A percentile compares a stretch with the other conserved stretches of the same genome.
Conservation (phyloP, 2,329 filamentous ascomycete species). For the Curvularia lunata region DNA sequence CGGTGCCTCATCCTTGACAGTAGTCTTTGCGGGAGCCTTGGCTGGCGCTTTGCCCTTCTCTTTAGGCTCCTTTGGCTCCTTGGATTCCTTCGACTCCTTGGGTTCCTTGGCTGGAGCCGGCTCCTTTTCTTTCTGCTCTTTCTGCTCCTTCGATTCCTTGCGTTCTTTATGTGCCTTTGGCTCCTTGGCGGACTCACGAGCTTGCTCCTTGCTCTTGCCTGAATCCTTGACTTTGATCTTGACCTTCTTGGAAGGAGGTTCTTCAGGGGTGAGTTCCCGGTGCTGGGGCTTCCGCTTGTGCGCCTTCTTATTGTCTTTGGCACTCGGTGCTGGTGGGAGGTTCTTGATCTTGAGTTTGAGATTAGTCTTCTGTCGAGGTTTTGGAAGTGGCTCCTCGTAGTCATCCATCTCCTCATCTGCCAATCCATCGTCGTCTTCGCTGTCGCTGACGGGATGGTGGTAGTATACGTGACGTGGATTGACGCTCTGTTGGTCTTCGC, state of each 20-base stretch:
- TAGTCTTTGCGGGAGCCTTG: slow-evolving; percentile 34
- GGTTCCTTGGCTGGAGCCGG: slow-evolving; percentile 19
- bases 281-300: slow-evolving; percentile 37
- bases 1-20: slow-evolving; percentile 37
- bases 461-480: slow-evolving; percentile 46
- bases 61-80: slow-evolving; percentile 27
- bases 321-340: slow-evolving; percentile 19
- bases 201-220: slow-evolving; percentile 16
- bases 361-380: slow-evolving; percentile 35
- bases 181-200: slow-evolving; percentile 23
- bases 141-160: slow-evolving; percentile 23
- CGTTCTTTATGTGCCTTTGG: slow-evolving; percentile 13
- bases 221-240: slow-evolving; percentile 20
- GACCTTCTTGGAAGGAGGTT: slow-evolving; percentile 39
- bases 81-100: slow-evolving; percentile 29
- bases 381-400: slow-evolving; percentile 47
- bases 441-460: slow-evolving; percentile 36
- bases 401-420: slow-evolving; percentile 47
- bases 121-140: slow-evolving; percentile 28
- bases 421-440: slow-evolving; percentile 36
- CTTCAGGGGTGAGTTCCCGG: slow-evolving; percentile 37
- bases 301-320: slow-evolving; percentile 32
- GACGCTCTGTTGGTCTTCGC: slow-evolving; percentile 41
- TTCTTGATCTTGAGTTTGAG: slow-evolving; percentile 43
- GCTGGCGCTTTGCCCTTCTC: slow-evolving; percentile 33